phyloP scores from a whole-genome alignment of 805 yeast genomes.

The Schwanniomyces sp. region DNA sequence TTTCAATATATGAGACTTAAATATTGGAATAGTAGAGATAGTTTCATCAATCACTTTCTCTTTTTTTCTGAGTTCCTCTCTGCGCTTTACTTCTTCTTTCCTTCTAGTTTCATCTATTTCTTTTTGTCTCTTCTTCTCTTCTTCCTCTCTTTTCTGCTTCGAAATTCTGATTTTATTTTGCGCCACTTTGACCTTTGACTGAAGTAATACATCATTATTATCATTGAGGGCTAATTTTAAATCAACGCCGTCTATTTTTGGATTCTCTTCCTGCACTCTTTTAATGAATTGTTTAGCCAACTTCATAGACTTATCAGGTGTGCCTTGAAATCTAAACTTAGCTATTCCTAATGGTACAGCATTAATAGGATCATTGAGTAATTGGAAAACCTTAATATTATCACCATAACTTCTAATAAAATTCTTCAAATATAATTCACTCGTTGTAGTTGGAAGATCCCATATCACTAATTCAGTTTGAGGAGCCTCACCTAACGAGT shows the following conservation, averaged over 20 bases:
- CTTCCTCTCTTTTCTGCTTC: slow-evolving; percentile 29
- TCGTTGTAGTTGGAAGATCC: slow-evolving; percentile 58
- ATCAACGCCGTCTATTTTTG: slow-evolving; percentile 52
- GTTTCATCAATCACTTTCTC: slow-evolving; percentile 9
- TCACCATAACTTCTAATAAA: slow-evolving; percentile 65
- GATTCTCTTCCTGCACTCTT: slow-evolving; percentile 24
- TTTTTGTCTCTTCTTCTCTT: slow-evolving; percentile 28
- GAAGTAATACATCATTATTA: slow-evolving; percentile 36
- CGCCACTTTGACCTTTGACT: slow-evolving; percentile 36
- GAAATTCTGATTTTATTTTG: slow-evolving; percentile 24
- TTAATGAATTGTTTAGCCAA: slow-evolving; percentile 32
- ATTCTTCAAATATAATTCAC: slow-evolving; percentile 45
- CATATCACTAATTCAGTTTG: slow-evolving; percentile 67
- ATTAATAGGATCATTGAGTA: slow-evolving; percentile 66
- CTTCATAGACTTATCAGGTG: slow-evolving; percentile 43
- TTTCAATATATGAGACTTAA: not conserved
- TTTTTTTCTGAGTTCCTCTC: slow-evolving; percentile 6
- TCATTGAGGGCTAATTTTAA: slow-evolving; percentile 56
- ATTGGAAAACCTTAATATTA: slow-evolving; percentile 52
- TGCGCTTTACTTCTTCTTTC: slow-evolving; percentile 15
- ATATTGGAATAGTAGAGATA: not conserved
- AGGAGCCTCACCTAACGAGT: slow-evolving; percentile 77
- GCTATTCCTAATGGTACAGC: slow-evolving; percentile 81
- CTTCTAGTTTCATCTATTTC: slow-evolving; percentile 9
- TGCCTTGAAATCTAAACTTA: slow-evolving; percentile 59